Evolutionary conservation across 148 eudicot genomes (phyloP).

Genomic region (Nepenthes gracilis): DNA sequence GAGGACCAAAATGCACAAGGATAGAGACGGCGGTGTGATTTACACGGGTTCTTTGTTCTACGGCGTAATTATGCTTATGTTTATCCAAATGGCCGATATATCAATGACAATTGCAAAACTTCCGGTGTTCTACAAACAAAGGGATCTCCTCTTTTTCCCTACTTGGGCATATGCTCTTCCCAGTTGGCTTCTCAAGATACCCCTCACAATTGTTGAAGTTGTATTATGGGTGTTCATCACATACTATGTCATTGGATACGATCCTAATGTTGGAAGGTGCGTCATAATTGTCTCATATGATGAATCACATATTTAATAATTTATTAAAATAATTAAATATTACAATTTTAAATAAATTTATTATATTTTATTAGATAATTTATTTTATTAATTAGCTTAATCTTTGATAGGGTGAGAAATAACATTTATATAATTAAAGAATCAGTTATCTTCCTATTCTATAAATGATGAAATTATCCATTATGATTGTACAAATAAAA

Average conservation of each 20-base stretch:
- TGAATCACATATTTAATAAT: not conserved
- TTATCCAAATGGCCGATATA: slow-evolving; percentile 56
- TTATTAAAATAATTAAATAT: too few relatives aligned
- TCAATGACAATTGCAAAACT: slow-evolving; percentile 61
- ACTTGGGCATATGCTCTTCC: slow-evolving; percentile 76
- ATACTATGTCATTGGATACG: slow-evolving; percentile 67
- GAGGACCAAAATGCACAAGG: slow-evolving; percentile 41
- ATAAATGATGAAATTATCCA: too few relatives aligned
- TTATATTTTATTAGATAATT: too few relatives aligned
- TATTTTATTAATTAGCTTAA: too few relatives aligned
- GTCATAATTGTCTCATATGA: not conserved
- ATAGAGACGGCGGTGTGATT: slow-evolving; percentile 32
- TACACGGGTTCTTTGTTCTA: slow-evolving; percentile 52
- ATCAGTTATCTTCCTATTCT: too few relatives aligned
- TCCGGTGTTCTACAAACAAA: slow-evolving; percentile 71
- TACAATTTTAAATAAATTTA: too few relatives aligned
- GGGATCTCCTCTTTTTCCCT: slow-evolving; percentile 64
- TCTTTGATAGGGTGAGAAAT: too few relatives aligned
- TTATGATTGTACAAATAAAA: too few relatives aligned
- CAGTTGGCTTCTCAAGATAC: slow-evolving; percentile 52
- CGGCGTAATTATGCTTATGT: slow-evolving; percentile 24
- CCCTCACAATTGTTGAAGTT: slow-evolving; percentile 45
- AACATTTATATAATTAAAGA: too few relatives aligned
- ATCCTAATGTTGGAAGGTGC: slow-evolving; percentile 57
- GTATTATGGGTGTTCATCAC: slow-evolving; percentile 32